These are phyloP conservation scores for Sphaerulina populicola DNA, from an alignment of 2,329 filamentous ascomycete species.

Conservation along the genomic window DNA sequence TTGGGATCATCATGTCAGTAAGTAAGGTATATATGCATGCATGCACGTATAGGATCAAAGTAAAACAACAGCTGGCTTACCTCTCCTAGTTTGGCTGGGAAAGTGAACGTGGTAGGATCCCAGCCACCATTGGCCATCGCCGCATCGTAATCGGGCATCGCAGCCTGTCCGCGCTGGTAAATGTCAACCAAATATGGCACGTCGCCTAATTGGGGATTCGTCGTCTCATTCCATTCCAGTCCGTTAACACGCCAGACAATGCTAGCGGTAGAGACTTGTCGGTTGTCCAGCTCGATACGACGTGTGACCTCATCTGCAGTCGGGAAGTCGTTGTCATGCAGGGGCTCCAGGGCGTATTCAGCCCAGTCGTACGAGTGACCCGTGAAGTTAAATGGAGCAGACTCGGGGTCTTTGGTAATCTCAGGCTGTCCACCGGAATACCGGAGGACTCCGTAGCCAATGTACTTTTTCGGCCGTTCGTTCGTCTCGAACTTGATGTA, in stretches of 20 bases:
- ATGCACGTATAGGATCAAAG: background rate
- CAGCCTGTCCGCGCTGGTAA: conserved; percentile 41
- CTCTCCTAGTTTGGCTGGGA: conserved; percentile 49
- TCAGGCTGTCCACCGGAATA: conserved; percentile 31
- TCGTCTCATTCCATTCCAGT: conserved; percentile 22
- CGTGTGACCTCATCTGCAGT: conserved; percentile 31
- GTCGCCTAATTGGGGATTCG: conserved; percentile 18
- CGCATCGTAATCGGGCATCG: conserved; percentile 46
- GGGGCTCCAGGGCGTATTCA: conserved; percentile 35
- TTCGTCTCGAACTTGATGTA: conserved; percentile 45
- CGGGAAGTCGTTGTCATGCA: conserved; percentile 30
- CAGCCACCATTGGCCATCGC: conserved; percentile 47
- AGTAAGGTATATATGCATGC: no score
- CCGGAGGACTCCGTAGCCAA: conserved; percentile 45
- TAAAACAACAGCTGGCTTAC: conserved; percentile 32
- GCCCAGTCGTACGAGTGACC: conserved; percentile 33
- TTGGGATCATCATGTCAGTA: background rate
- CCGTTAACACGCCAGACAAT: conserved; percentile 22
- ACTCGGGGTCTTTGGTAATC: conserved; percentile 17
- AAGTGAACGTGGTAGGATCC: conserved; percentile 46
- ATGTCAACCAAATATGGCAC: conserved; percentile 47
- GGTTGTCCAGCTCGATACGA: conserved; percentile 30
- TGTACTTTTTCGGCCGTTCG: conserved; percentile 41
- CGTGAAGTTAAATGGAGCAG: conserved; percentile 28
- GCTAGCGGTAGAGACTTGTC: conserved; percentile 15